These are phyloP conservation scores for Acanthamoeba royreba DNA, from an alignment of 208 protist genomes.

Conservation along the genomic window DNA sequence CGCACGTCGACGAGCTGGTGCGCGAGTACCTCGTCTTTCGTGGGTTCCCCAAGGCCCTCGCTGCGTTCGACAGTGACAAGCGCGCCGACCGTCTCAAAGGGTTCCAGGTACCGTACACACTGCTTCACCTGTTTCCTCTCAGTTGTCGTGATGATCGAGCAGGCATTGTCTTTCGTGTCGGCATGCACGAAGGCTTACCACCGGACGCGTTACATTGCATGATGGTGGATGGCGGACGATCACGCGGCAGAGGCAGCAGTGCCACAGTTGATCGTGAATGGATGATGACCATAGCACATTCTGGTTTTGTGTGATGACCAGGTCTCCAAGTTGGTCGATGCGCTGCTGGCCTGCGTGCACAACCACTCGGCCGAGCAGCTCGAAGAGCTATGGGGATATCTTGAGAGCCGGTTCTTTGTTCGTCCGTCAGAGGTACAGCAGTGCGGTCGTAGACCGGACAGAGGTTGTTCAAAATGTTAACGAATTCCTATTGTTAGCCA, in stretches of 20 bases:
- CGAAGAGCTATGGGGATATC: neutral
- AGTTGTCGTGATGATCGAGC: neutral
- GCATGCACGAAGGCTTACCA: neutral
- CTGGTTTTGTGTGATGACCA: neutral
- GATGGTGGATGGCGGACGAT: too few species aligned
- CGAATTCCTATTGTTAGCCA: too few species aligned
- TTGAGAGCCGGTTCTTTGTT: conserved; percentile 12
- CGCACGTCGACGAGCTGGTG: conserved; percentile 18
- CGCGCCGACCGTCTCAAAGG: neutral
- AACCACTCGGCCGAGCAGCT: neutral
- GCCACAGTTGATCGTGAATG: too few species aligned
- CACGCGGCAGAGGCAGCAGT: too few species aligned
- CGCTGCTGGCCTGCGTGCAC: neutral
- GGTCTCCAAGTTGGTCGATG: neutral
- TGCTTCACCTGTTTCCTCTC: neutral
- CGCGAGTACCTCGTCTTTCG: conserved; percentile 44
- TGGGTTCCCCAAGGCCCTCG: neutral
- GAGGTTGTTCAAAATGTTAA: too few species aligned
- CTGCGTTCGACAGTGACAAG: neutral
- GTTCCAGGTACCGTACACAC: neutral
- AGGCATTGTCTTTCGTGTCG: neutral
- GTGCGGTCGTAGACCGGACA: neutral
- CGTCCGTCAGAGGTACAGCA: neutral
- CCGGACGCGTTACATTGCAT: too few species aligned
- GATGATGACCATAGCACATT: neutral